Evolutionary conservation across 208 protist genomes (phyloP).

Genomic region (Trypanosoma caninum): DNA sequence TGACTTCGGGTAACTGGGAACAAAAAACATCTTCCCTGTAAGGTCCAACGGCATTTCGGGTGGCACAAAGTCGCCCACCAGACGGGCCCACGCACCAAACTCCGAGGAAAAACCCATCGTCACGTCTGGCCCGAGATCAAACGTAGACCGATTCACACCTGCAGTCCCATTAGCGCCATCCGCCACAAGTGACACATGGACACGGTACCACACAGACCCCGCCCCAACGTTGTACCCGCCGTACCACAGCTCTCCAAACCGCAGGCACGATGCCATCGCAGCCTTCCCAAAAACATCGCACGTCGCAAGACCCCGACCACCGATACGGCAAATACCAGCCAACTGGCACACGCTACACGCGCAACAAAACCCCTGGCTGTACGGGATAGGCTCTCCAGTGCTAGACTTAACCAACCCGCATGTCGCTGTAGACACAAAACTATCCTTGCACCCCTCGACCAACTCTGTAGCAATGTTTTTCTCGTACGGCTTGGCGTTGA

Average conservation of each 20-base stretch:
- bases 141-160: conserved; percentile 2
- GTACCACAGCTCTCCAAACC: conserved; percentile 76
- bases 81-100: conserved; percentile 43
- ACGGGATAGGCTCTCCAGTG: conserved; percentile 43
- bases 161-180: conserved; percentile 9
- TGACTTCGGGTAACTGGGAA: conserved; percentile 33
- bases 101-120: conserved; percentile 26
- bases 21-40: conserved; percentile 69
- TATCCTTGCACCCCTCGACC: conserved; percentile 59
- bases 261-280: conserved; percentile 76
- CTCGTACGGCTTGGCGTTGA: conserved; percentile 85
- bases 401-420: conserved; percentile 60
- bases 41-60: conserved; percentile 52
- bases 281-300: conserved; percentile 63
- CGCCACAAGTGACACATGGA: conserved; percentile 49
- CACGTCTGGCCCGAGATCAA: conserved; percentile 51
- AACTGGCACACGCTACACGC: conserved; percentile 63
- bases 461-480: conserved; percentile 40
- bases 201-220: conserved; percentile 49
- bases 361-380: conserved; percentile 89
- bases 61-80: conserved; percentile 75
- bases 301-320: conserved; percentile 38
- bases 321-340: conserved; percentile 53
- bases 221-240: conserved; percentile 73
- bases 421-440: conserved; percentile 44